Evolutionary conservation across 176 grass and related monocot species (phyloP), one percentile per base, ranked within the genome.

Genomic region (Areca catechu): DNA sequence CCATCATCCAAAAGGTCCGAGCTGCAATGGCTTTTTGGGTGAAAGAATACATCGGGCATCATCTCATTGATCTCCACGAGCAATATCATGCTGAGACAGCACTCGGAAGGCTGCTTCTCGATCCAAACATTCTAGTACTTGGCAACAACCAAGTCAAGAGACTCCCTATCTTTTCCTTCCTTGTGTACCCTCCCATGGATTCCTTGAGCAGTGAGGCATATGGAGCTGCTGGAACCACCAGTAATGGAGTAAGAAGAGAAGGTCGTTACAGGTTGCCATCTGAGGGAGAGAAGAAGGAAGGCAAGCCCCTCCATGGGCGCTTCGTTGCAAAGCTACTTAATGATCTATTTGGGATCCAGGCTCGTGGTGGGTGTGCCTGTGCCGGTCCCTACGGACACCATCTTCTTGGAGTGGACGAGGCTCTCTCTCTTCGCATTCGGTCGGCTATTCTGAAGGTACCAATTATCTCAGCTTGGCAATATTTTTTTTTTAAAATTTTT

Each of bases 311-410:
- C 15, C 90, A 89, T 9, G 82, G 90, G 1, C 79, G 90, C 7
- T 89, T 89, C 4, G 76, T 86, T 1, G 72, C 90, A 1, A 86
- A 53, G 62, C 61, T 95, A 56, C 64, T 95, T 0, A 89, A 82
- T 4, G 90, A 89, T 68, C 80, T 95, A 48, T 95, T 95, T 0
- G 90, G 90, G 10, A 81, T 95, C 58, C 90, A 95, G 50, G 82
- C 82, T 1, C 84, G 85, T 37, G 90, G 90, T 5, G 90, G 90
- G 1, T 95, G 85, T 17, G 76, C 85, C 0, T 95, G 90, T 4
- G 85, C 90, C 7, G 70, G 76, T 0, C 90, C 86, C 0, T 95
- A 95, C 23, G 90, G 85, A 0, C 85, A 95, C 48, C 54, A 66
- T 22, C 65, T 95, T 53, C 90, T 95, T 12, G 19, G 54, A 2